Conservation (phyloP, 306 rosid genomes). For the Cicer cuneatum region DNA sequence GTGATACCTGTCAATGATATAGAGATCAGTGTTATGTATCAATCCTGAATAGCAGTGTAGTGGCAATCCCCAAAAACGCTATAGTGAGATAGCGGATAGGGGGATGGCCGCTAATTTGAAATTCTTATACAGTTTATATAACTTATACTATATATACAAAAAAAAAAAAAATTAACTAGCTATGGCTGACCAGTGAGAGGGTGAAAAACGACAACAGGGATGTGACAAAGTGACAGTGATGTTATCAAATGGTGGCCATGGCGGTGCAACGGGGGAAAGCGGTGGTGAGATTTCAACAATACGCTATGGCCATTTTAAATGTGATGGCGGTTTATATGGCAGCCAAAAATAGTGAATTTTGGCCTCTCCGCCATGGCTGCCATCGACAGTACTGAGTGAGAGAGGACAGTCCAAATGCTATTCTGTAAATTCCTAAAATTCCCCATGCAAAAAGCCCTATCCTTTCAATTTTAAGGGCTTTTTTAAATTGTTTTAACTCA, state of each 20-base stretch:
- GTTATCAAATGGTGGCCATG: too few species aligned
- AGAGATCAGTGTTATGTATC: slow-evolving; percentile 11
- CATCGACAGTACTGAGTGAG: too few species aligned
- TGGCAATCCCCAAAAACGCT: background rate
- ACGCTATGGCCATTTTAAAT: too few species aligned
- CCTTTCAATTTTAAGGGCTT: background rate
- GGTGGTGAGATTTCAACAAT: too few species aligned
- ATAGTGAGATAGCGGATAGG: background rate
- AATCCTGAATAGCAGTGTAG: background rate
- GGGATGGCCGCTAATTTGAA: background rate
- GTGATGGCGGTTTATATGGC: too few species aligned
- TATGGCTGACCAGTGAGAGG: background rate
- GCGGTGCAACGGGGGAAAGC: too few species aligned
- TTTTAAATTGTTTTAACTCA: background rate
- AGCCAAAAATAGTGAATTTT: too few species aligned
- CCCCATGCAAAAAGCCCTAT: background rate
- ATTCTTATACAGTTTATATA: background rate
- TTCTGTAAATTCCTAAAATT: background rate
- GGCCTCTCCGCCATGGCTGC: too few species aligned
- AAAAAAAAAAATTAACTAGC: too few species aligned
- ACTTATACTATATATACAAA: background rate
- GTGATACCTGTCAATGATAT: slow-evolving; percentile 70
- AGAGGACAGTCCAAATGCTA: background rate
- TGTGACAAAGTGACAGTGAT: background rate
- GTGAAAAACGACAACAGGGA: background rate